phyloP scores from a whole-genome alignment of 495 filamentous ascomycete species.

The Xylaria intraflava region DNA sequence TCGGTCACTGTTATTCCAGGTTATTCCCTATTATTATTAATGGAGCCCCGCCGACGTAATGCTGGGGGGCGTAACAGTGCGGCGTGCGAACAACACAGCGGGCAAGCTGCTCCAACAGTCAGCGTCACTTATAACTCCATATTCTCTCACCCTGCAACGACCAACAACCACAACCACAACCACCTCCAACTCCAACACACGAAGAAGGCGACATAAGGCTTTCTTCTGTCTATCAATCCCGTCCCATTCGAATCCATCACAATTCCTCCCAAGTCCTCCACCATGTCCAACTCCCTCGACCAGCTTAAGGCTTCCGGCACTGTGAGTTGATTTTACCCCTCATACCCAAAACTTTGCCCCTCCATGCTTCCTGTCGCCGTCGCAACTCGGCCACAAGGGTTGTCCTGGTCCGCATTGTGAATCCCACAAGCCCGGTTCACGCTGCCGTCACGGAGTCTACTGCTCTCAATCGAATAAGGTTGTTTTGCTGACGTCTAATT shows the following conservation, averaged over 20 bases:
- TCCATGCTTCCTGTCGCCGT: conserved; percentile 20
- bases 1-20: too few relatives aligned
- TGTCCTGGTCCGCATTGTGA: not conserved
- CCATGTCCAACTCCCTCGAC: conserved; percentile 82
- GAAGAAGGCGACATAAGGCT: not conserved
- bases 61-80: too few relatives aligned
- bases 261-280: conserved; percentile 24
- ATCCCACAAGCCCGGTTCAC: not conserved
- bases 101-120: too few relatives aligned
- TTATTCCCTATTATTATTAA: too few relatives aligned
- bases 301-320: conserved; percentile 96
- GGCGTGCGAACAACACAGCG: too few relatives aligned
- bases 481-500: not conserved
- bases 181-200: not conserved
- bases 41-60: too few relatives aligned
- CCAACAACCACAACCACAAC: not conserved
- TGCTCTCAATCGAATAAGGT: too few relatives aligned
- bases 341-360: conserved; percentile 22
- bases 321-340: conserved; percentile 54
- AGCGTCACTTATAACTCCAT: too few relatives aligned
- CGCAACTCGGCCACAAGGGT: conserved; percentile 6
- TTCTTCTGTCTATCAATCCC: conserved; percentile 7
- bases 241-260: conserved; percentile 3
- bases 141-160: conserved; percentile 5
- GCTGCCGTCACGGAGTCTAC: not conserved